Percentiles rank a stretch among this genome's conserved stretches.
phyloP scores from a whole-genome alignment of 768 basidiomycete species.

The Amanita molliuscula region DNA sequence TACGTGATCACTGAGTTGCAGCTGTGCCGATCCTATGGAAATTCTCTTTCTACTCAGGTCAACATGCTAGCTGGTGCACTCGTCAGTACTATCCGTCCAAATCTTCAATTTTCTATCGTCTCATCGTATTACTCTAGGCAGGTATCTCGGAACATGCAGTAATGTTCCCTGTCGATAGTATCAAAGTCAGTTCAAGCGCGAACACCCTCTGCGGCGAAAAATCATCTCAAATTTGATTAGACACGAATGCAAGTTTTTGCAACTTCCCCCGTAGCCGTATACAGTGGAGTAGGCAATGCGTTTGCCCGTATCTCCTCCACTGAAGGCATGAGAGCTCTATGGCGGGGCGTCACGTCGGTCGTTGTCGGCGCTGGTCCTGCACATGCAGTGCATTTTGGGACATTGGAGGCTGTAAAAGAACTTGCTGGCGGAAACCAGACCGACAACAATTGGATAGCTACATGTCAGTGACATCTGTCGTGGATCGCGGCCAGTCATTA shows the following conservation, averaged over 20 bases:
- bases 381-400: constrained; percentile 96
- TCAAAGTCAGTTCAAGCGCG: constrained; percentile 59
- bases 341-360: constrained; percentile 95
- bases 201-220: background rate
- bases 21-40: constrained; percentile 5
- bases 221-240: constrained; percentile 28
- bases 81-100: constrained; percentile 38
- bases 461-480: constrained; percentile 46
- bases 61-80: constrained; percentile 97
- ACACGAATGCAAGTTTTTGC: constrained; percentile 99
- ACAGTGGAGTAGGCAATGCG: constrained; percentile 85
- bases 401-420: constrained; percentile 91
- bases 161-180: constrained; percentile 98
- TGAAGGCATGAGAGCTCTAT: constrained; percentile 84
- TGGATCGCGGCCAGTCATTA: background rate
- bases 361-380: constrained; percentile 96
- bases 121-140: constrained; percentile 42
- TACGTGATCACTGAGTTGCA: constrained; percentile 22
- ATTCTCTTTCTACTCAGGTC: constrained; percentile 37
- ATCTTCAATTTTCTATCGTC: constrained; percentile 4
- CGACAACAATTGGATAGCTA: constrained; percentile 79
- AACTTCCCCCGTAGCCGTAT: constrained; percentile 74
- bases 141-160: constrained; percentile 98
- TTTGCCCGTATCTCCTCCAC: constrained; percentile 89
- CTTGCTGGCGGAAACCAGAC: constrained; percentile 76